Evolutionary conservation across 2,329 filamentous ascomycete genomes (phyloP), one percentile per base, ranked within the genome.

Genomic region (Aspergillus melleus): DNA sequence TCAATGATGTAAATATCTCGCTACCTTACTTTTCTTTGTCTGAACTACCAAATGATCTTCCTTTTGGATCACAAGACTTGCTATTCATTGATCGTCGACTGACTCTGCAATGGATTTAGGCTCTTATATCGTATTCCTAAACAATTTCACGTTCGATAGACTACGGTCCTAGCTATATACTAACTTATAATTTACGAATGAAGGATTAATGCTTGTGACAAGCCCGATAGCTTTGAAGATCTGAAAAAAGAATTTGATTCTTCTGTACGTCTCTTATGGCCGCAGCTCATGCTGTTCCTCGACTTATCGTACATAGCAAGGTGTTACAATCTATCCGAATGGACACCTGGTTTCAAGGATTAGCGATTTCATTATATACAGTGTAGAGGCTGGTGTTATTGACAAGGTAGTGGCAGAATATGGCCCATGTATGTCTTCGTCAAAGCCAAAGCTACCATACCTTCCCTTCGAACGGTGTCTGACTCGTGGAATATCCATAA

Each of bases 1-100:
- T 96, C 94, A 86, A 86, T 97, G 94, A 97, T 97, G 94, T 96
- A 90, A 96, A 87, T 83, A 88, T 90, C 95, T 89, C 91, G 94
- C 94, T 98, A 98, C 94, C 94, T 97, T 90, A 88, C 76, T 83
- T 86, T 86, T 90, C 80, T 77, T 83, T 84, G 90, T 97, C 94
- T 97, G 94, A 97, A 44, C 14, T 42, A 29, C 9, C 47, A 54
- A n/a, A 9, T 26, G 51, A 32, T 47, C 16, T 39, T 54, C 19
- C 20, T 11, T 24, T 14, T 47, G 20, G n/a, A 29, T 60, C 24
- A 36, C 42, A 30, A 39, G 39, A 52, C 65, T 54, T 20, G 65
- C 54, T 58, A 42, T 55, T 42, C 20, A 3, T 26, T 54, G 47
- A 39, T 44, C 12, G 19, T 49, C 20, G 36, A 52, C 57, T 59